A percentile compares a stretch with the other conserved stretches of the same genome.
Evolutionary conservation across 441 rosid genomes (phyloP).

Genomic region (Dalechampia spathulata): DNA sequence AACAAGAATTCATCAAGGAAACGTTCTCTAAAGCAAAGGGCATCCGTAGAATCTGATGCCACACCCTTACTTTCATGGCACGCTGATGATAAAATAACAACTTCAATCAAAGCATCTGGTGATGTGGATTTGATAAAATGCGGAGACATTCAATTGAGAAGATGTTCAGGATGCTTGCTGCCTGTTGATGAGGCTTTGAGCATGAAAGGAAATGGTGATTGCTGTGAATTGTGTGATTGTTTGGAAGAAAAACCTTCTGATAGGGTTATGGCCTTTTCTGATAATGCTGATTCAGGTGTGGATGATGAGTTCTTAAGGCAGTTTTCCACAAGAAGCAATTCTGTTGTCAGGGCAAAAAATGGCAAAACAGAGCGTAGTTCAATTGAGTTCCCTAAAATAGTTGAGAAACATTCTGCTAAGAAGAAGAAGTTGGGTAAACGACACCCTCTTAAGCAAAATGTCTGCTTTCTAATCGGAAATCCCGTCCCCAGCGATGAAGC

Average conservation of each 20-base stretch:
- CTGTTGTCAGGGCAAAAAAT: conserved; percentile 14
- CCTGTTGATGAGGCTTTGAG: conserved; percentile 2
- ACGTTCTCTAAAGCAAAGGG: neutral
- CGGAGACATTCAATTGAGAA: conserved; percentile 14
- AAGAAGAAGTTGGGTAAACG: neutral
- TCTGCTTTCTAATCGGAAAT: conserved; percentile 55
- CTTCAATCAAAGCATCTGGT: neutral
- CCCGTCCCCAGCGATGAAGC: conserved; percentile 71
- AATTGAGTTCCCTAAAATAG: conserved; percentile 14
- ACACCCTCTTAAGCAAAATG: conserved; percentile 3
- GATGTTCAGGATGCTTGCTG: conserved; percentile 6
- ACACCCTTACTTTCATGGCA: conserved; percentile 2
- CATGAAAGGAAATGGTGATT: conserved; percentile 15
- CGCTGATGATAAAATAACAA: neutral
- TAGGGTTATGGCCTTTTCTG: conserved; percentile 21
- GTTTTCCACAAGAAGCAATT: conserved; percentile 19
- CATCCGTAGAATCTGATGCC: neutral
- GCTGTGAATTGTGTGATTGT: conserved; percentile 13
- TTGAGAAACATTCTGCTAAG: conserved; percentile 18
- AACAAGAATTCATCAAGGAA: neutral
- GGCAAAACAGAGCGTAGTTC: conserved; percentile 12
- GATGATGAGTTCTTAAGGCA: conserved; percentile 19
- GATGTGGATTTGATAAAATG: neutral
- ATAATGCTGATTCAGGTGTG: conserved; percentile 20
- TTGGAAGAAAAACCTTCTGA: conserved; percentile 32